Evolutionary conservation across 2,329 filamentous ascomycete species (phyloP).

Genomic region (Metarhizium guizhouense): DNA sequence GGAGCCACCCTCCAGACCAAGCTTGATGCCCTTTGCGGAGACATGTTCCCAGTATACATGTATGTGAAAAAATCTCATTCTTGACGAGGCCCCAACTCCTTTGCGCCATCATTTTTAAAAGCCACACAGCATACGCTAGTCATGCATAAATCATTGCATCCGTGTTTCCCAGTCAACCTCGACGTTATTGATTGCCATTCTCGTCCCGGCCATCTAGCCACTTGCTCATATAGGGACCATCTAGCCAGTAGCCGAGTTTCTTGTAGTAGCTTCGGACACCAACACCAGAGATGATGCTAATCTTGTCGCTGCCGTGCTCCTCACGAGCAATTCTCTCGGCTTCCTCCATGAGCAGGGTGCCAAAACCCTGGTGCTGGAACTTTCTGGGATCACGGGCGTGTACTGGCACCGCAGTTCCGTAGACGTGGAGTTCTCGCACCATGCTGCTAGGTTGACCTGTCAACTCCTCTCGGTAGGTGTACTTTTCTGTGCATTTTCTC

Average conservation of each 20-base stretch:
- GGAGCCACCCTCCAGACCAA: neutral
- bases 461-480: constrained; percentile 87
- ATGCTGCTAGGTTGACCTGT: constrained; percentile 80
- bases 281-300: constrained; percentile 96
- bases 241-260: constrained; percentile 85
- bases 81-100: neutral
- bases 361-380: constrained; percentile 97
- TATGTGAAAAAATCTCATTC: neutral
- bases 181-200: constrained; percentile 2
- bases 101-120: neutral
- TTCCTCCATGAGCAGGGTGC: constrained; percentile 94
- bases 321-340: constrained; percentile 90
- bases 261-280: constrained; percentile 93
- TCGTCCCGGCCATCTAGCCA: constrained; percentile 43
- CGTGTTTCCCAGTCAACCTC: neutral
- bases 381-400: constrained; percentile 92
- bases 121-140: neutral
- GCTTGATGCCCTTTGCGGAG: neutral
- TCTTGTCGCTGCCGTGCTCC: constrained; percentile 89
- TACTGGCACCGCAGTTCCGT: constrained; percentile 93
- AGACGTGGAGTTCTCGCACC: constrained; percentile 91
- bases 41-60: neutral
- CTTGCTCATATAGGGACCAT: constrained; percentile 78
- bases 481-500: constrained; percentile 81
- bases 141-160: neutral